These are phyloP conservation scores for Bruguiera hainesii DNA, from an alignment of 441 rosid genomes.

Conservation along the genomic window DNA sequence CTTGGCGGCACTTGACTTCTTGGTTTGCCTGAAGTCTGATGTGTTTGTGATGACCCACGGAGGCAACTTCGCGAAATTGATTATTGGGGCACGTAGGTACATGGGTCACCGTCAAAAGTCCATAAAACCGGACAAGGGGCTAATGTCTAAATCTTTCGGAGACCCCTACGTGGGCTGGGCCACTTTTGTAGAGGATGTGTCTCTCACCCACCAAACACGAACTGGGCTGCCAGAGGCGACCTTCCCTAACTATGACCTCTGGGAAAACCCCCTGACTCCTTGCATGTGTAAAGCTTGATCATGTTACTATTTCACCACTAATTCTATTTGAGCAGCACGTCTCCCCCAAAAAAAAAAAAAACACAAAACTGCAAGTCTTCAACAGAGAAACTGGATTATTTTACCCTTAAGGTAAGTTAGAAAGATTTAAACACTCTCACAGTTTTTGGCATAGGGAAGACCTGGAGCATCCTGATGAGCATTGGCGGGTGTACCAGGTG, in stretches of 20 bases:
- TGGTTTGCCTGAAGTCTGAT: constrained; percentile 95
- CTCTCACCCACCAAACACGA: constrained; percentile 88
- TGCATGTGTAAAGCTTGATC: constrained; percentile 97
- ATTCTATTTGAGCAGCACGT: constrained; percentile 17
- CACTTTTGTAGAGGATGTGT: constrained; percentile 87
- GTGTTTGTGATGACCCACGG: constrained; percentile 99
- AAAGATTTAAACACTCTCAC: constrained; percentile 1
- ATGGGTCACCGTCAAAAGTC: constrained; percentile 94
- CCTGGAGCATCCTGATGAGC: background rate
- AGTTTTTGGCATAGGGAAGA: constrained; percentile 5
- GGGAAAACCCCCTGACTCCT: constrained; percentile 99
- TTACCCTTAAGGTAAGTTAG: constrained; percentile 1
- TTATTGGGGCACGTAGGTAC: constrained; percentile 92
- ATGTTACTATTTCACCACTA: constrained; percentile 14
- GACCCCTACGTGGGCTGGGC: constrained; percentile 99
- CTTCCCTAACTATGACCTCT: constrained; percentile 93
- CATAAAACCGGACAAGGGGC: constrained; percentile 97
- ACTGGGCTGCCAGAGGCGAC: constrained; percentile 98
- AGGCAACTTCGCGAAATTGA: constrained; percentile 96
- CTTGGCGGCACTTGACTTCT: constrained; percentile 94
- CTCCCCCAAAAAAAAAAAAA: background rate
- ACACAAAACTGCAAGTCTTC: constrained; percentile 8
- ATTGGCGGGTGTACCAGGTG: background rate
- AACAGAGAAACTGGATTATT: constrained; percentile 13
- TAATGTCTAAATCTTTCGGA: constrained; percentile 97